Base-by-base conservation (phyloP, 805 yeast species). In the Myxozyma vanderwaltii region DNA sequence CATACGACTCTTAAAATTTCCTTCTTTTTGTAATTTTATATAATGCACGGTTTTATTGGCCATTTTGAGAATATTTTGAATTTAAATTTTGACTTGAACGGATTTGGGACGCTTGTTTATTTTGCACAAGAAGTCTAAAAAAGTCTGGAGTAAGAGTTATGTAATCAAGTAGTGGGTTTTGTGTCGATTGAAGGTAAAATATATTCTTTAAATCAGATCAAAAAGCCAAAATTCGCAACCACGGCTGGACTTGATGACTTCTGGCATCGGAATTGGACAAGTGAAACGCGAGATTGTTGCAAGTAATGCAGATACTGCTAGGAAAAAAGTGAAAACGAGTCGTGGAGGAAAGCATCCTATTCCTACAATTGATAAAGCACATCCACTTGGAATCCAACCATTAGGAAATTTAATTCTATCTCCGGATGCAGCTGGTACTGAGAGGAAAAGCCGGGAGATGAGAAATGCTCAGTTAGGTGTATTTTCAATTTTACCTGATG, bases 341-440 rank as follows among this genome's bases (percentile, higher is more conserved):
- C 47, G 26, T 21, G 43, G 7, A 36, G 19, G 2, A 10, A 7
- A 4, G 15, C 43, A 38, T 19, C 52, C 52, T 12, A 23, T 19
- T 2, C 19, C 41, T 19, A 47, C 48, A 19, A 26, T 71, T 77
- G 21, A 75, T 77, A 53, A 95, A 89, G 68, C 36, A 12, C 58
- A 54, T 45, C 95, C 95, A 0, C 72, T 88, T 31, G 86, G 86
- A 51, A 85, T 89, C 15, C 82, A 80, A 68, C 96, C 96, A 0
- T 73, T 81, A n/a, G 96, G 95, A 3, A 89, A 89, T 67, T 77
- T 81, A 2, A 72, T 81, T 26, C 67, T 85, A 23, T 55, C 63
- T 0, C 51, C 57, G 8, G 48, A 55, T 48, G 29, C 63, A 67
- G n/a, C 17, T 17, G 44, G 26, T 41, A 58, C 50, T 58, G 60